Conservation (phyloP, 1,284 basidiomycete species). For the Malassezia japonica region DNA sequence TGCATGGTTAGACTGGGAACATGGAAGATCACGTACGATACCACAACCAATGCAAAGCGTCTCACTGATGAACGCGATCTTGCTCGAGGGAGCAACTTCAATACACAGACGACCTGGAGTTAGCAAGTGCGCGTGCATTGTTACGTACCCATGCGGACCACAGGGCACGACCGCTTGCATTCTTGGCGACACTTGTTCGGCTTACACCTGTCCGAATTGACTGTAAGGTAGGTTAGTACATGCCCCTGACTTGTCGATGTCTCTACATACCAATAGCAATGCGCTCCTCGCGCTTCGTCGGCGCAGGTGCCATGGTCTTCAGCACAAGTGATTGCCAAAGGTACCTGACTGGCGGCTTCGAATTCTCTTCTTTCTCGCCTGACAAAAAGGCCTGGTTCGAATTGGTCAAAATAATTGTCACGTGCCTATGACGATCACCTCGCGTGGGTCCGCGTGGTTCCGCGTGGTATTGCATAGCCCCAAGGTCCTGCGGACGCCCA, state of each 20-base stretch:
- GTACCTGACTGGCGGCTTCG: too few species aligned
- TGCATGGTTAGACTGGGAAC: background rate
- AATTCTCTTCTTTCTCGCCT: slow-evolving; percentile 1
- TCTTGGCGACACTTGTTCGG: slow-evolving; percentile 48
- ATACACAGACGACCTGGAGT: slow-evolving; percentile 30
- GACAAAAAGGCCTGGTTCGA: slow-evolving; percentile 4
- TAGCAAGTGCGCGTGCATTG: background rate
- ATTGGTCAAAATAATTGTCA: too few species aligned
- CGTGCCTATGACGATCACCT: too few species aligned
- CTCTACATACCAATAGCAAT: slow-evolving; percentile 37
- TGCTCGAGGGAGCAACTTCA: slow-evolving; percentile 38
- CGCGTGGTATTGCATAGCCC: too few species aligned
- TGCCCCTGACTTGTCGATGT: background rate
- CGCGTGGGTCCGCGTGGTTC: too few species aligned
- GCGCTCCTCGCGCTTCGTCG: slow-evolving; percentile 40
- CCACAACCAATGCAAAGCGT: slow-evolving; percentile 48
- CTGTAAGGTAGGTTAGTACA: slow-evolving; percentile 4
- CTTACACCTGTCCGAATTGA: slow-evolving; percentile 48
- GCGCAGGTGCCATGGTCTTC: slow-evolving; percentile 16
- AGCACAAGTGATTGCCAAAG: background rate
- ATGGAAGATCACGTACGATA: slow-evolving; percentile 23
- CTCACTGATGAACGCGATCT: slow-evolving; percentile 47
- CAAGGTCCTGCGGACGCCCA: too few species aligned
- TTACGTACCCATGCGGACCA: slow-evolving; percentile 38
- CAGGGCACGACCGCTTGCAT: slow-evolving; percentile 48